Base-by-base conservation (phyloP, 2,329 filamentous ascomycete genomes). In the Fusarium xyrophilum region DNA sequence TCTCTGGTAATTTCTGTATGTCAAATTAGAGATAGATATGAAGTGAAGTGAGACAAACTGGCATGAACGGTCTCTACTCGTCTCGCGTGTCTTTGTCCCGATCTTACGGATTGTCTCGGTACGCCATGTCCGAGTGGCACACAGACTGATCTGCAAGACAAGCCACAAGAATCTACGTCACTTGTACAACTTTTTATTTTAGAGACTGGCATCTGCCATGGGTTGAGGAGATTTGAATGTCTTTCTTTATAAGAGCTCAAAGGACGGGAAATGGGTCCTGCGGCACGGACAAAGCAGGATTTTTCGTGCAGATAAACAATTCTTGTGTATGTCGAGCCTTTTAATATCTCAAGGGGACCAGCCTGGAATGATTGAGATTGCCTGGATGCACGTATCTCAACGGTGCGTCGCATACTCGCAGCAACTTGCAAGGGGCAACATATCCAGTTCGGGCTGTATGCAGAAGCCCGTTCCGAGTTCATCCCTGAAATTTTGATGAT, bases 281-380 rank as follows among this genome's bases (percentile, higher is more conserved):
- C 38, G 39, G 54, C 42, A 40, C 36, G 33, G 40, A 19, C 23
- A 19, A 23, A 53, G 59, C 21, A 38, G 51, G 30, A 46, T 57
- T 63, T 33, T 50, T 25, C 19, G 36, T 48, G 43, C 25, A 33
- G 40, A n/a, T 42, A 7, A 58, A 36, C 27, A 15, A 30, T 32
- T 39, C 14, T 19, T 33, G 47, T 39, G 46, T 25, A 52, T 39
- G 46, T 25, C 27, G 40, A 36, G 52, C 28, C 27, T 36, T 52
- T 25, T 30, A 62, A 25, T 50, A 32, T 48, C 46, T 46, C 35
- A 64, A 65, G 39, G 30, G 58, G 58, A 61, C 46, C 25, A 40
- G 43, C 13, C 32, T 67, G 67, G 67, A 69, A 69, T 69, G 67
- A 63, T 68, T 69, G 63, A 68, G 55, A 68, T 68, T 68, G 21